A percentile compares a stretch with the other conserved stretches of the same genome.
These are phyloP conservation scores for Fagopyrum esculentum DNA, from an alignment of 148 eudicot species.

Conservation along the genomic window DNA sequence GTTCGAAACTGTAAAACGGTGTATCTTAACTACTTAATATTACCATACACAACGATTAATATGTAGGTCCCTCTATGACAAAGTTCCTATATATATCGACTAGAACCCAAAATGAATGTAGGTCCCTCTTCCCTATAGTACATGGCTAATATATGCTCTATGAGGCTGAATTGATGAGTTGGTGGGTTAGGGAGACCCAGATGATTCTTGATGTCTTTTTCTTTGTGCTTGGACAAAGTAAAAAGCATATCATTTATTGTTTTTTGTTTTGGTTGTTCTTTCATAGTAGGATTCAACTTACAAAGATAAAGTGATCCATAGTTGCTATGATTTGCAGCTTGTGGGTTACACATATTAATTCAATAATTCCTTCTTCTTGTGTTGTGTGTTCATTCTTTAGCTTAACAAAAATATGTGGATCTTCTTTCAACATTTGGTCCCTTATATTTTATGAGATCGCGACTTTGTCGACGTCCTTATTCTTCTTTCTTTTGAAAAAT, in stretches of 20 bases:
- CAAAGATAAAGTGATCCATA: not conserved
- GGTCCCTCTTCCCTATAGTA: too few relatives aligned
- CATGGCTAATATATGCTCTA: not conserved
- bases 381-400: not conserved
- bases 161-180: not conserved
- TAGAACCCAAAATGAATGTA: too few relatives aligned
- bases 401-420: not conserved
- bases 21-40: too few relatives aligned
- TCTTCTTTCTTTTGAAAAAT: not conserved
- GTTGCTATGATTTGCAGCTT: not conserved
- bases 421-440: slow-evolving; percentile 8
- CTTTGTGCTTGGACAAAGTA: not conserved
- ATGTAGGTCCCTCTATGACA: too few relatives aligned
- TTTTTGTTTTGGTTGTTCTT: not conserved
- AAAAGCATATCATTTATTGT: not conserved
- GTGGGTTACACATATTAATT: slow-evolving; percentile 11
- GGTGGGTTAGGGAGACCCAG: slow-evolving; percentile 3
- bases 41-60: too few relatives aligned
- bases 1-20: too few relatives aligned
- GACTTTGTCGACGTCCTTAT: not conserved
- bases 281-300: slow-evolving; percentile 19
- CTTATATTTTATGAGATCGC: not conserved
- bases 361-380: not conserved
- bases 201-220: not conserved
- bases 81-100: too few relatives aligned